Base-by-base conservation (phyloP, 2,329 filamentous ascomycete species). In the Aspergillus brasiliensis region DNA sequence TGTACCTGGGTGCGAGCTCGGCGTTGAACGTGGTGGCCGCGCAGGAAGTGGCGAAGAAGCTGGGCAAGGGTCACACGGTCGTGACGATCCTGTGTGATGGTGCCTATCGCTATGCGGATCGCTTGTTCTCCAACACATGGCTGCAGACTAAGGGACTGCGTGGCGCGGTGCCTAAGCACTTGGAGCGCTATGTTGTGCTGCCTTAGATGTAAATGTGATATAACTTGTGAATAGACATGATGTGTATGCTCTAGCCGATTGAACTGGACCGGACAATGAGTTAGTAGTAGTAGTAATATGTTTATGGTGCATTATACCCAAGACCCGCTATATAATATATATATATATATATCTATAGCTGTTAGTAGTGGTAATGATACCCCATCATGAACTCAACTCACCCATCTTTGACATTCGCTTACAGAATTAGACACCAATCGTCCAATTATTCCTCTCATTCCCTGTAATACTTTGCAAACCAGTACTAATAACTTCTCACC, bases 71-170 rank as follows among this genome's bases (percentile, higher is more conserved):
- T 8, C 86, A 94, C 76, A 97, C 91, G 0, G 90, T 99, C 23
- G 95, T 98, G 49, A 99, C 95, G 1, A 86, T 98, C 59, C 84
- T 99, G 47, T 97, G 92, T 72, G 95, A 99, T 74, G 95, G 95
- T 61, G 95, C 95, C n/a, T 98, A 99, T 75, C 83, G 95, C 71
- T 99, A 99, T 75, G 95, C 95, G 5, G 95, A 99, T 65, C 84
- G 95, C 37, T 77, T 99, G 63, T 99, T 99, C 80, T 96, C 91
- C 48, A 87, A 86, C 76, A 93, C 90, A 77, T 99, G 95, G 95
- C 79, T 99, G 67, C 83, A 88, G 75, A 86, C 88, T 71, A 99
- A 98, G 87, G 90, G 90, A 59, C 80, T 99, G 65, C 77, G 95
- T 48, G 85, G 81, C 27, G 88, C 92, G 46, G 89, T 99, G 74